Base-by-base conservation (phyloP, 805 yeast species). In the Metschnikowia similis region DNA sequence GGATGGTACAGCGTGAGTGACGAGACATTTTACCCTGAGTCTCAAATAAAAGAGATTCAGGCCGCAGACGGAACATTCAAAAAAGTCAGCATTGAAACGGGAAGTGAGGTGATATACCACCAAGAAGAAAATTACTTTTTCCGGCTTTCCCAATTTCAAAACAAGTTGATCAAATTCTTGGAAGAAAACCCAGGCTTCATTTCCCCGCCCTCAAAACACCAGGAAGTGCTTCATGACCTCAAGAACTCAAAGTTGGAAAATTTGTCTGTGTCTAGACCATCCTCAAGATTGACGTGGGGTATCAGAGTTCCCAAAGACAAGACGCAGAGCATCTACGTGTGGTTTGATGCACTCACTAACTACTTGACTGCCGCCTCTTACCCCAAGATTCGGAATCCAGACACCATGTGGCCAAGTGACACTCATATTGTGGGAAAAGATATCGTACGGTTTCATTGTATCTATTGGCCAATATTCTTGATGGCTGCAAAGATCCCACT, bases 1-100 rank as follows among this genome's bases (percentile, higher is more conserved):
- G 99, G 99, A 1, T 94, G 98, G 98, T 94, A 94, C 63, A 88
- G 96, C 6, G 73, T 92, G 6, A 85, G 95, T 44, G 99, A 94
- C 63, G 99, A 94, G 67, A 86, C 97, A 1, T 94, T 94, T 61
- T 92, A 89, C 60, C 87, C 98, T 0, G 95, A 85, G 53, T 67
- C 81, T 2, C 96, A 90, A 64, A 82, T 89, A 27, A 79, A 75
- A 48, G 69, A 67, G 42, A 48, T 61, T 7, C 48, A 35, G 4
- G 21, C 35, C 11, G 27, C 14, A 17, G 65, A 60, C 43, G 76
- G 74, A 21, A 45, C 66, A 8, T 59, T 60, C 27, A 66, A 51
- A 62, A 74, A 55, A 71, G 65, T 75, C 34, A 72, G 85, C 6
- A 79, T 75, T 30, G 97, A 91, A 60, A 81, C 96, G 0, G 82